Evolutionary conservation across 352 stramenopile genomes (phyloP).

Genomic region (Thalassiosira hispida): DNA sequence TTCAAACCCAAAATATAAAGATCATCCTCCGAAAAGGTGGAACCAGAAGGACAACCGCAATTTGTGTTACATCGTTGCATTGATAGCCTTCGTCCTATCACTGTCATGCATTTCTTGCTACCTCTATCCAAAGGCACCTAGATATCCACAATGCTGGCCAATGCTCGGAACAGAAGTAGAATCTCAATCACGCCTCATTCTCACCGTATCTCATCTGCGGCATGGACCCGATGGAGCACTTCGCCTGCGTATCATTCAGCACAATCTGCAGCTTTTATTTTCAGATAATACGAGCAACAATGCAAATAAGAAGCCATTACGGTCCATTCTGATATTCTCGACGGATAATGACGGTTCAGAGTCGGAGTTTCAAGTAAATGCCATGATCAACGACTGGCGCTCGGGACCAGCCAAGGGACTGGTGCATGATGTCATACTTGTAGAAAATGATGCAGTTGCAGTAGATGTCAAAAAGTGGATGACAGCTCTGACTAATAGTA

Average conservation of each 20-base stretch:
- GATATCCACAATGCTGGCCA: too few species aligned
- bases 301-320: background rate
- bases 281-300: slow-evolving; percentile 2
- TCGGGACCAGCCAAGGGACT: background rate
- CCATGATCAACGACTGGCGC: slow-evolving; percentile 34
- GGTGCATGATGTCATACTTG: slow-evolving; percentile 32
- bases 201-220: slow-evolving; percentile 49
- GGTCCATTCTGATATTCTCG: slow-evolving; percentile 46
- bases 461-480: slow-evolving; percentile 56
- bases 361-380: background rate
- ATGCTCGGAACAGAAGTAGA: too few species aligned
- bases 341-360: slow-evolving; percentile 22
- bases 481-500: slow-evolving; percentile 6
- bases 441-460: slow-evolving; percentile 35
- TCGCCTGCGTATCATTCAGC: slow-evolving; percentile 39
- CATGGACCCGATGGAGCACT: slow-evolving; percentile 33
- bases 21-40: too few species aligned
- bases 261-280: slow-evolving; percentile 47
- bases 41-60: too few species aligned
- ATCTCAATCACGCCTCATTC: slow-evolving; percentile 24
- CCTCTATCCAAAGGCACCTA: too few species aligned
- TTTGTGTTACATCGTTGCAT: too few species aligned
- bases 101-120: too few species aligned
- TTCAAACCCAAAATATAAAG: too few species aligned
- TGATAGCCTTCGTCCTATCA: too few species aligned